These are phyloP conservation scores for Epicoccum sorghinum DNA, from an alignment of 2,329 filamentous ascomycete species.

Conservation along the genomic window DNA sequence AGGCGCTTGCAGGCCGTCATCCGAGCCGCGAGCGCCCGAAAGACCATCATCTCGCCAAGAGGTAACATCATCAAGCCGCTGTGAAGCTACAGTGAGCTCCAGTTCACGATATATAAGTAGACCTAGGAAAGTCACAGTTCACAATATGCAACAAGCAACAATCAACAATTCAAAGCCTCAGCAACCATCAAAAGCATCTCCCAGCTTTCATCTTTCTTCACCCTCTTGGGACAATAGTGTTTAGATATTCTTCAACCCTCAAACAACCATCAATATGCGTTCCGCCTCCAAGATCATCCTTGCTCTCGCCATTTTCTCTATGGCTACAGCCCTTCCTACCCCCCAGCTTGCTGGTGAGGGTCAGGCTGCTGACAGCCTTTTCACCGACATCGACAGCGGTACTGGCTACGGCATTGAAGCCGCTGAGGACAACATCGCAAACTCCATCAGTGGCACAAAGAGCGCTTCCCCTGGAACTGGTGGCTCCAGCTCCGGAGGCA, in stretches of 20 bases:
- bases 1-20: too few species aligned
- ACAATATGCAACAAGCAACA: not conserved
- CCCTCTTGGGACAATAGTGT: not conserved
- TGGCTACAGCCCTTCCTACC: not conserved
- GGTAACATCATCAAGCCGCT: too few species aligned
- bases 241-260: not conserved
- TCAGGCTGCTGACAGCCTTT: slow-evolving; percentile 1
- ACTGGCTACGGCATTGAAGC: slow-evolving; percentile 5
- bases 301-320: not conserved
- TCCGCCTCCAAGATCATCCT: not conserved
- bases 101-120: not conserved
- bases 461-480: not conserved
- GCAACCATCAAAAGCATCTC: not conserved
- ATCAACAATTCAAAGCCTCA: not conserved
- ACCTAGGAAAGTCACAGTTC: not conserved
- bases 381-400: slow-evolving; percentile 4
- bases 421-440: slow-evolving; percentile 4
- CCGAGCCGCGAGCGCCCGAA: too few species aligned
- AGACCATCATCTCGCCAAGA: too few species aligned
- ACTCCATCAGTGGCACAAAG: not conserved
- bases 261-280: not conserved
- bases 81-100: too few species aligned
- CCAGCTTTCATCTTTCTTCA: not conserved
- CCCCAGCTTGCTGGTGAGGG: slow-evolving; percentile 12
- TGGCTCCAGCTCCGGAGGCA: not conserved